phyloP scores from a whole-genome alignment of 371 early-diverging fungal species.

The Gilbertella persicaria region DNA sequence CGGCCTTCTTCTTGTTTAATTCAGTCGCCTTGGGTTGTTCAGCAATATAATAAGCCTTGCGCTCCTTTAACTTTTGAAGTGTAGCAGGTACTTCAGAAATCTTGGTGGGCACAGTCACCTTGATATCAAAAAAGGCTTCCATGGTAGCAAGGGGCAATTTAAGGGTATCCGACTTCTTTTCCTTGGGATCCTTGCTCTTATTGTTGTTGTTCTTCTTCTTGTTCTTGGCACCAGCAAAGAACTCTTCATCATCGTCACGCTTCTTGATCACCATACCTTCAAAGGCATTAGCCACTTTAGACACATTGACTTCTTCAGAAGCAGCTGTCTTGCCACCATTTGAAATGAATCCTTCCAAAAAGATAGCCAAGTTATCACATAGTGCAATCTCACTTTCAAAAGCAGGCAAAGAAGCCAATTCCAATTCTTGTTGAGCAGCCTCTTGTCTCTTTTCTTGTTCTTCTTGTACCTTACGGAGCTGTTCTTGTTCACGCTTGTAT shows the following conservation, averaged over 20 bases:
- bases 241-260: slow-evolving; percentile 80
- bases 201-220: slow-evolving; percentile 26
- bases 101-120: slow-evolving; percentile 80
- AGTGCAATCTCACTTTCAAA: slow-evolving; percentile 82
- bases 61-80: slow-evolving; percentile 71
- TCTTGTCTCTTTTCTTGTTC: slow-evolving; percentile 65
- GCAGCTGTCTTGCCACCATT: slow-evolving; percentile 33
- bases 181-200: slow-evolving; percentile 50
- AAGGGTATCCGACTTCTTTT: slow-evolving; percentile 68
- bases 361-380: slow-evolving; percentile 78
- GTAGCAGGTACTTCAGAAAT: slow-evolving; percentile 70
- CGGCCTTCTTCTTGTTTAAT: slow-evolving; percentile 86
- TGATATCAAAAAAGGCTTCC: slow-evolving; percentile 79
- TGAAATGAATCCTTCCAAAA: slow-evolving; percentile 55
- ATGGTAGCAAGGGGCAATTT: slow-evolving; percentile 83
- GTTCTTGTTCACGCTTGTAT: slow-evolving; percentile 65
- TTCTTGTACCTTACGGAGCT: slow-evolving; percentile 66
- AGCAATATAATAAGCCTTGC: slow-evolving; percentile 69
- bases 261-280: slow-evolving; percentile 67
- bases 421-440: slow-evolving; percentile 73
- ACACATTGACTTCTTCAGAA: slow-evolving; percentile 13
- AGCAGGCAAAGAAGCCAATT: slow-evolving; percentile 88
- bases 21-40: slow-evolving; percentile 80
- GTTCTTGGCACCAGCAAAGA: slow-evolving; percentile 66
- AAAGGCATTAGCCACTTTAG: slow-evolving; percentile 51